Evolutionary conservation across 2,329 filamentous ascomycete species (phyloP), one percentile per base, ranked within the genome.

Genomic region (Venturia carpophila): DNA sequence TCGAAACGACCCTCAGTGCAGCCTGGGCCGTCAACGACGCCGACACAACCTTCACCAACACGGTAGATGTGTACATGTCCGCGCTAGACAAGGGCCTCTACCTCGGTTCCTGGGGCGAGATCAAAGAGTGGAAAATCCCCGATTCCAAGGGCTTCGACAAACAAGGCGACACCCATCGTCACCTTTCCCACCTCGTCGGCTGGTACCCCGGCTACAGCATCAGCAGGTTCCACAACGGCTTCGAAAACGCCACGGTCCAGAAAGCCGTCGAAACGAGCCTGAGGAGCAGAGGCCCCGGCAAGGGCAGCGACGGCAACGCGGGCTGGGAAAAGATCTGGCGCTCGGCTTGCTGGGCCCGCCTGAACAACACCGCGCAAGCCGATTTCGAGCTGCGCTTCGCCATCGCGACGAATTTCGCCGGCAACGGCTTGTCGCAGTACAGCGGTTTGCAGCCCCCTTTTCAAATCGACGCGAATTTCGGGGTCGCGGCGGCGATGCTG

Each of bases 281-380:
- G 0, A 69, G 75, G 10, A 74, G 77, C 0, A 78, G 82, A 10
- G 82, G 82, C 0, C 69, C 72, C 1, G 81, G 82, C 1, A 79
- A 78, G 30, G 52, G 52, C 27, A 76, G 71, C 0, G 82, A 85
- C 62, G 77, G 79, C 0, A 82, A 85, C 67, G 76, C 82, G 0
- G 83, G 83, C 0, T 85, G 83, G 83, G 81, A 77, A 21, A 85
- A 85, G 67, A 79, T 84, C 0, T 85, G 83, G 83, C 79, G 83
- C 0, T 71, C 78, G 0, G 82, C 83, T 0, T 84, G 81, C 71
- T 85, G 83, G 82, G 82, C 82, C 0, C 72, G 80, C 0, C 74
- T 85, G 0, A 83, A 84, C 64, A 75, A 83, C 11, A 81, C 82
- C 0, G 76, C 77, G 0, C 67, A 72, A 65, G 82, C 83, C 0